These are phyloP conservation scores for Fusarium nanum DNA, from an alignment of 2,329 filamentous ascomycete species.

Conservation along the genomic window DNA sequence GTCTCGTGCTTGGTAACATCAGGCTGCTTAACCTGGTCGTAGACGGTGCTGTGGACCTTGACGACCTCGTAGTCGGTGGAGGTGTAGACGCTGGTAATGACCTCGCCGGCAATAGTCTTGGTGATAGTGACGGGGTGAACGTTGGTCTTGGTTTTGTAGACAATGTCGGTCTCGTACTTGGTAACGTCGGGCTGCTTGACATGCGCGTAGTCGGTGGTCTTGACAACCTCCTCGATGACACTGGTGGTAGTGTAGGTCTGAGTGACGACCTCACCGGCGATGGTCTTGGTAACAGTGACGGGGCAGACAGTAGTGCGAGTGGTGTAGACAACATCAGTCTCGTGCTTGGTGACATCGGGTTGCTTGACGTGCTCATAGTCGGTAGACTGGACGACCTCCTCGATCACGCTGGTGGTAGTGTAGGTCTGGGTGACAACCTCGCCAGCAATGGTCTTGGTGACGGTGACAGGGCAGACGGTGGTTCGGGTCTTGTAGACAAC, in stretches of 20 bases:
- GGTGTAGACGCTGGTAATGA: conserved; percentile 44
- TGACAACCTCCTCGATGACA: conserved; percentile 46
- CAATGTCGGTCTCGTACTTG: conserved; percentile 48
- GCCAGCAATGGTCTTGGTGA: conserved; percentile 53
- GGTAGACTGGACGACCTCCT: conserved; percentile 49
- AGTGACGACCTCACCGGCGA: conserved; percentile 54
- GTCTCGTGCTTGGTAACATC: conserved; percentile 52
- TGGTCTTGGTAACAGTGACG: conserved; percentile 54
- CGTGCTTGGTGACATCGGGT: conserved; percentile 52
- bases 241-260: conserved; percentile 45
- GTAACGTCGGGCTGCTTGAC: conserved; percentile 51
- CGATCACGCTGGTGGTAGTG: conserved; percentile 49
- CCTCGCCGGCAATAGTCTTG: conserved; percentile 48
- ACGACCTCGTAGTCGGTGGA: conserved; percentile 46
- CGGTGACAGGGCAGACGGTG: conserved; percentile 52
- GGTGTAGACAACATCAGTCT: conserved; percentile 52
- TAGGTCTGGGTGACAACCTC: conserved; percentile 55
- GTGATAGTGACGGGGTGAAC: conserved; percentile 57
- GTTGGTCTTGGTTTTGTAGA: conserved; percentile 56
- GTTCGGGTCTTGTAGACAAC: conserved; percentile 58
- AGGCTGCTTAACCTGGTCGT: conserved; percentile 53
- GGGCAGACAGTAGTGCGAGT: conserved; percentile 60
- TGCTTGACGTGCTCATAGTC: conserved; percentile 52
- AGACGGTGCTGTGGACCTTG: conserved; percentile 51
- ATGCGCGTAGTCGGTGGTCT: conserved; percentile 50